Evolutionary conservation across 2,329 filamentous ascomycete genomes (phyloP).

Genomic region (Trichophyton schoenleinii): DNA sequence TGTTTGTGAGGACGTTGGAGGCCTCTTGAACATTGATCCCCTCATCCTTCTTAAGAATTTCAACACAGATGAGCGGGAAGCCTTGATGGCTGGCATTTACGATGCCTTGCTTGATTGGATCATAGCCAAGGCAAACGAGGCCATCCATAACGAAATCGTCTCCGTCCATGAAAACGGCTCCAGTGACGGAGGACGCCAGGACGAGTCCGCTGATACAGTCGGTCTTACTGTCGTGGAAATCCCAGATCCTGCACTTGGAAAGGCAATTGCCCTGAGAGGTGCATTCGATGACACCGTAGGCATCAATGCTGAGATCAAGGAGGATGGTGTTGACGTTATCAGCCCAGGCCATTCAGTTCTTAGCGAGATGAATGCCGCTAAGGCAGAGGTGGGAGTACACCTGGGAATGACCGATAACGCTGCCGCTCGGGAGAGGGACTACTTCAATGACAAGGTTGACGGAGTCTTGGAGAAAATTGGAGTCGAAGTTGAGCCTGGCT

Average conservation of each 20-base stretch:
- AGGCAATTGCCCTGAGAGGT: constrained; percentile 75
- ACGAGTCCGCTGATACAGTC: constrained; percentile 70
- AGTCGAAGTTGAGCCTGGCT: constrained; percentile 65
- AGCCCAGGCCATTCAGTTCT: constrained; percentile 67
- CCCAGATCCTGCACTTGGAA: constrained; percentile 65
- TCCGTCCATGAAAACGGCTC: constrained; percentile 54
- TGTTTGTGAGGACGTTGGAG: constrained; percentile 79
- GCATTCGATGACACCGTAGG: constrained; percentile 87
- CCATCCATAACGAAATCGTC: constrained; percentile 65
- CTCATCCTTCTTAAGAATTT: constrained; percentile 68
- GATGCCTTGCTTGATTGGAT: constrained; percentile 94
- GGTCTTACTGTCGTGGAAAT: constrained; percentile 81
- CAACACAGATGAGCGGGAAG: constrained; percentile 69
- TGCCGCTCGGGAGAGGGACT: constrained; percentile 58
- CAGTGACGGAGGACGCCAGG: constrained; percentile 50
- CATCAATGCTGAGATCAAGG: constrained; percentile 95
- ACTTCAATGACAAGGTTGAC: constrained; percentile 69
- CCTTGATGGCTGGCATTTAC: constrained; percentile 75
- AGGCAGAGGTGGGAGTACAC: constrained; percentile 64
- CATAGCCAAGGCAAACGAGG: constrained; percentile 71
- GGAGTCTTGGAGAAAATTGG: constrained; percentile 75
- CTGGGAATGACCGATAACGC: constrained; percentile 60
- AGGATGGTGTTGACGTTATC: constrained; percentile 72
- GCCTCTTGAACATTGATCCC: constrained; percentile 73
- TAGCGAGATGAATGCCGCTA: constrained; percentile 74